Percentiles rank a stretch among this genome's conserved stretches.
phyloP scores from a whole-genome alignment of 306 rosid species.

The Dryas alaskensis region DNA sequence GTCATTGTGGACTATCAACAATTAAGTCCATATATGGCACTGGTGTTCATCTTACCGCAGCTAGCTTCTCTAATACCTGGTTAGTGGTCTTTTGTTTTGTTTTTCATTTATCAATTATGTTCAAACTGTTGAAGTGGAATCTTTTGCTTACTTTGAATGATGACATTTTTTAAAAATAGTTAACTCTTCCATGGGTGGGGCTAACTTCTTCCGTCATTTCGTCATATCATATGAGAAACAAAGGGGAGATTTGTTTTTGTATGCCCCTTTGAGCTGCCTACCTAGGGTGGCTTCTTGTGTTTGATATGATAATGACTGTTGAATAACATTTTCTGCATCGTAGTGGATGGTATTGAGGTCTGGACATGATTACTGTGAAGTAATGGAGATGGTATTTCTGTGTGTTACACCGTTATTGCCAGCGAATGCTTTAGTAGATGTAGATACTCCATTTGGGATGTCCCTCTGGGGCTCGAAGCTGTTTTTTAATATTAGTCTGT shows the following conservation, averaged over 20 bases:
- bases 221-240: neutral
- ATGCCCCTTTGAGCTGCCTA: neutral
- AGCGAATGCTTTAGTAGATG: neutral
- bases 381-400: neutral
- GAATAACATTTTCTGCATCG: neutral
- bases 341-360: neutral
- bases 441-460: neutral
- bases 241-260: neutral
- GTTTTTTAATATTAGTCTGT: neutral
- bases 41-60: slow-evolving; percentile 73
- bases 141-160: neutral
- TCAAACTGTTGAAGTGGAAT: neutral
- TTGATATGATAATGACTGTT: neutral
- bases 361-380: neutral
- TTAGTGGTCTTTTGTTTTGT: slow-evolving; percentile 17
- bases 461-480: neutral
- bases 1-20: slow-evolving; percentile 52
- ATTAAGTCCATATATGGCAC: slow-evolving; percentile 49
- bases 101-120: neutral
- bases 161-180: neutral
- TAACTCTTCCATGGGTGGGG: neutral
- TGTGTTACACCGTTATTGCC: neutral
- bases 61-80: slow-evolving; percentile 50
- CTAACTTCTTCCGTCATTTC: neutral
- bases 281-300: neutral